phyloP scores from a whole-genome alignment of 2,329 filamentous ascomycete genomes.

The Diaporthe helianthi region DNA sequence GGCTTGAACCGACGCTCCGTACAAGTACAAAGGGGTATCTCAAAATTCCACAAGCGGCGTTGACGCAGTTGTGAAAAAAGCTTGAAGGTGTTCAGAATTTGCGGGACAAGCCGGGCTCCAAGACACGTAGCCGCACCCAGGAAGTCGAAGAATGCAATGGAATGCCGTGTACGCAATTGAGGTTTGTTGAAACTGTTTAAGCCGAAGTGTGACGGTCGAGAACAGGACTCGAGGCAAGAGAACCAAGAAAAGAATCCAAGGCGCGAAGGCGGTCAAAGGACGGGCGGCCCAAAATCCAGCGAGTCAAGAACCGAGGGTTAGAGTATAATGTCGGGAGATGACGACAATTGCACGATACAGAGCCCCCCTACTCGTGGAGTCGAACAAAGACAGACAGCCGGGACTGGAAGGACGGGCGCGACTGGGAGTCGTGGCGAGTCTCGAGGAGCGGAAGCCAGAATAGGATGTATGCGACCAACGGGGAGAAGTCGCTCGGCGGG shows the following conservation, averaged over 20 bases:
- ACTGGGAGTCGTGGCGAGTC: slow-evolving; percentile 24
- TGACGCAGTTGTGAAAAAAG: slow-evolving; percentile 17
- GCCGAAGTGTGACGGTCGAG: slow-evolving; percentile 24
- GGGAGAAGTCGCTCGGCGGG: slow-evolving; percentile 19
- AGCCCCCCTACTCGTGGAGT: slow-evolving; percentile 26
- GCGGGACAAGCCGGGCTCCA: slow-evolving; percentile 25
- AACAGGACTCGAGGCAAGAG: slow-evolving; percentile 24
- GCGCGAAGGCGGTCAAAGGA: slow-evolving; percentile 33
- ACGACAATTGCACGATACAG: slow-evolving; percentile 22
- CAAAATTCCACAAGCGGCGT: slow-evolving; percentile 32
- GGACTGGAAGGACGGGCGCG: slow-evolving; percentile 28
- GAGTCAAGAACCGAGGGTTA: slow-evolving; percentile 30
- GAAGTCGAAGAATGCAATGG: slow-evolving; percentile 33
- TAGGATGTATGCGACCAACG: slow-evolving; percentile 33
- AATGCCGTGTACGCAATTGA: slow-evolving; percentile 33
- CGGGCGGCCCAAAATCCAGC: slow-evolving; percentile 31
- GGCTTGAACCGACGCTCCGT: slow-evolving; percentile 37
- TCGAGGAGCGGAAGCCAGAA: slow-evolving; percentile 22
- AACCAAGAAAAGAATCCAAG: slow-evolving; percentile 12
- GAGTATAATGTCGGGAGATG: slow-evolving; percentile 20
- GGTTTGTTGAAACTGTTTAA: slow-evolving; percentile 14
- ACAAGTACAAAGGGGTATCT: slow-evolving; percentile 35
- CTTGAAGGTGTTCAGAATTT: slow-evolving; percentile 33
- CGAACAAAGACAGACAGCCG: slow-evolving; percentile 33
- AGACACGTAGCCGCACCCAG: slow-evolving; percentile 27